These are phyloP conservation scores for Podila verticillata DNA, from an alignment of 192 early-diverging fungal species.

Conservation along the genomic window DNA sequence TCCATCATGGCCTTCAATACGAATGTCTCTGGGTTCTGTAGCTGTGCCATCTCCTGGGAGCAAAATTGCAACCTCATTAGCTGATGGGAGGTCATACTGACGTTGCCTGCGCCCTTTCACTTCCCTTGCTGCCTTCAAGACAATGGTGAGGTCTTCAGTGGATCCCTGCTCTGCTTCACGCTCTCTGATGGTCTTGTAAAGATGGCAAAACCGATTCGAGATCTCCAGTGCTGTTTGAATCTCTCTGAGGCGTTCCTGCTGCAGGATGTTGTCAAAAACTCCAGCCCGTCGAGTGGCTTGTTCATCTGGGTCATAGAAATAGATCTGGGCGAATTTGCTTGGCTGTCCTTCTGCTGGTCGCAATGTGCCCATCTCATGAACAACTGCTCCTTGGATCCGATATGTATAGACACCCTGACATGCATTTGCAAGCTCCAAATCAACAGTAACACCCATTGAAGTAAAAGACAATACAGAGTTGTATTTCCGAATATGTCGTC, in stretches of 20 bases:
- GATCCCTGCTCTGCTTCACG: background rate
- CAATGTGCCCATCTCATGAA: conserved; percentile 16
- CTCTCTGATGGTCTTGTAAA: conserved; percentile 4
- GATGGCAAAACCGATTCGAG: background rate
- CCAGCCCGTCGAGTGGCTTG: background rate
- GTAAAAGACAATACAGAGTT: conserved; percentile 39
- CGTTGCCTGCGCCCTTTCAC: conserved; percentile 4
- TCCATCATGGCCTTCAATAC: conserved; percentile 17
- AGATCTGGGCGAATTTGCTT: conserved; percentile 2
- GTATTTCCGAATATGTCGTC: conserved; percentile 17
- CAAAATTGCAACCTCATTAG: conserved; percentile 3
- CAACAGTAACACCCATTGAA: conserved; percentile 22
- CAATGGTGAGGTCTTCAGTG: background rate
- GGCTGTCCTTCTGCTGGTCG: background rate
- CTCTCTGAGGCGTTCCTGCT: background rate
- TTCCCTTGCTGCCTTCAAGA: conserved; percentile 7
- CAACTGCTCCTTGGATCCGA: conserved; percentile 19
- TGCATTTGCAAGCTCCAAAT: conserved; percentile 4
- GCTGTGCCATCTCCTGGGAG: conserved; percentile 7
- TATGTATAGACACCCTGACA: conserved; percentile 17
- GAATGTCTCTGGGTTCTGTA: conserved; percentile 15
- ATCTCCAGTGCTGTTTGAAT: background rate
- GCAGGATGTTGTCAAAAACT: background rate
- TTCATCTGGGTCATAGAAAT: conserved; percentile 8
- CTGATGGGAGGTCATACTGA: conserved; percentile 10